Evolutionary conservation across 2,329 filamentous ascomycete species (phyloP), one percentile per base, ranked within the genome.

Genomic region (Ceratocystis cacaofunesta): DNA sequence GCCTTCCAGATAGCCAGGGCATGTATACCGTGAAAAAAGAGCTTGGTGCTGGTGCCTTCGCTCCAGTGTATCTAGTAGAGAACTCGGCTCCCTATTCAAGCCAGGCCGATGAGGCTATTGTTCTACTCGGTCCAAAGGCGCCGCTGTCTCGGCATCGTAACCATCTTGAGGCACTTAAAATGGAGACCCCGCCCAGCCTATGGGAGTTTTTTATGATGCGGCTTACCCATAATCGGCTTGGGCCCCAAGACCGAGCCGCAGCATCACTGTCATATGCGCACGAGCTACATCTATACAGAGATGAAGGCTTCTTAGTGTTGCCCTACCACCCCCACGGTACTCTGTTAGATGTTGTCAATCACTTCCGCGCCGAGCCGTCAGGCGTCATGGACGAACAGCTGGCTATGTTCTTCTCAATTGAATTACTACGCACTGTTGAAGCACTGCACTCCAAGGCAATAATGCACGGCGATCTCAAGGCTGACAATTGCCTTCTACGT

Each of bases 151-250:
- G 8, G 43, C 77, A 78, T 58, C 84, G 88, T 52, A 78, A 78
- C 55, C 69, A 78, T 1, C 80, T 94, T 3, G 91, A 96, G 74
- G 94, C 94, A 1, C 80, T 99, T 70, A 99, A 99, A 76, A 92
- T 96, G 85, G 94, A 99, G 76, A 83, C 88, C 41, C 90, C 92
- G 0, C 89, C 92, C 0, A 88, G 86, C 3, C 81, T 89, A 0
- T 99, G 94, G 94, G 94, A 99, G 73, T 99, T 97, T 72, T 89
- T 96, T 76, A 95, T 99, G 75, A 90, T 97, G 78, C 87, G 90
- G 1, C 83, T 90, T 65, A 85, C 89, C 1, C 89, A 92, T 69
- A 78, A 82, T 25, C 88, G 94, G 0, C 79, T 99, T 0, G 87
- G 86, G 0, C 80, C 86, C 0, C 82, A 82, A 36, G 77, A 88